These are phyloP conservation scores for Iberis amara DNA, from an alignment of 441 rosid species.

Conservation along the genomic window DNA sequence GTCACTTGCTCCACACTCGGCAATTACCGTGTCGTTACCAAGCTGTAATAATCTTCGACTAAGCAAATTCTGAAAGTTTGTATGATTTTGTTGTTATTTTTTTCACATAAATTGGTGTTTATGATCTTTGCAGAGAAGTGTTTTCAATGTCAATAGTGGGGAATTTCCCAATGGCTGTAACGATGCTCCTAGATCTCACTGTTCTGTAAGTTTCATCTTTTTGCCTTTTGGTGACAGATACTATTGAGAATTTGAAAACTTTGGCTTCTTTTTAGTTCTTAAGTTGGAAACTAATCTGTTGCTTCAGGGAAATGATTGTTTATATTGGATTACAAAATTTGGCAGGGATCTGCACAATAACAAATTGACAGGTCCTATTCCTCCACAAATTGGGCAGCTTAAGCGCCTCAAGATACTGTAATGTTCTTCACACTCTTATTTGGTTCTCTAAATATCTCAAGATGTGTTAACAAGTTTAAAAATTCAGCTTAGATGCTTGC, in stretches of 20 bases:
- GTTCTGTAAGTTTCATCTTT: conserved; percentile 41
- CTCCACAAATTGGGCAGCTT: conserved; percentile 72
- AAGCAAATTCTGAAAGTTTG: not conserved
- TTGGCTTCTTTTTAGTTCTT: too few species aligned
- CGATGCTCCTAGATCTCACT: conserved; percentile 68
- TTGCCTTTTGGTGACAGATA: not conserved
- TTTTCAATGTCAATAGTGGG: conserved; percentile 77
- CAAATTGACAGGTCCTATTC: conserved; percentile 86
- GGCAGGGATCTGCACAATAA: conserved; percentile 81
- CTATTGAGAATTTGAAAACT: not conserved
- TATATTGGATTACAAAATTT: conserved; percentile 12
- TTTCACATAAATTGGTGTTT: not conserved
- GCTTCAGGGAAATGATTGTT: conserved; percentile 2
- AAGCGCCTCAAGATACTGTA: conserved; percentile 83
- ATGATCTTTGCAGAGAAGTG: conserved; percentile 52
- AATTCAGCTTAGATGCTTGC: not conserved
- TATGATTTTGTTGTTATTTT: too few species aligned
- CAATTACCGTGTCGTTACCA: conserved; percentile 62
- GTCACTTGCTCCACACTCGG: conserved; percentile 66
- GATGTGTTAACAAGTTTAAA: not conserved
- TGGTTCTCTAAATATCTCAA: not conserved
- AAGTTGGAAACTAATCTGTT: not conserved
- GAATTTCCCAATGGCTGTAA: conserved; percentile 68
- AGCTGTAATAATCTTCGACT: conserved; percentile 38
- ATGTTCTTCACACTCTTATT: conserved; percentile 6